Evolutionary conservation across 1,139 yeast species (phyloP).

Genomic region (Candida tetrigidarum): DNA sequence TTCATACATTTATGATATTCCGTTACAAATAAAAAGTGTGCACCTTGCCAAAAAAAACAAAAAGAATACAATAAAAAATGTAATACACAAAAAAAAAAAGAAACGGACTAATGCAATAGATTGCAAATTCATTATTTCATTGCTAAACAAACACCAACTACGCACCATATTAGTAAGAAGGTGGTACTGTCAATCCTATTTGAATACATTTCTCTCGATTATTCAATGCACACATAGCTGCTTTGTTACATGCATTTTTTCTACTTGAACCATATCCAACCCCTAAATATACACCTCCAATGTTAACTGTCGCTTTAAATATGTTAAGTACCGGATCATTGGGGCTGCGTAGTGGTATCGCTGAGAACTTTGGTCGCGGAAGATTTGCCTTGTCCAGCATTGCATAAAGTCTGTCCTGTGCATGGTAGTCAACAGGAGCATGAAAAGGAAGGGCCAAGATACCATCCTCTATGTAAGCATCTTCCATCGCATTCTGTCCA

Average conservation of each 20-base stretch:
- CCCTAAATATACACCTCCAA: constrained; percentile 35
- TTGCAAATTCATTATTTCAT: too few relatives aligned
- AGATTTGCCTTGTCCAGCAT: background rate
- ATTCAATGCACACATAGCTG: constrained; percentile 34
- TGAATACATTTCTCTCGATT: constrained; percentile 18
- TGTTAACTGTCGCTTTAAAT: constrained; percentile 19
- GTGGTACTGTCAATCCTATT: background rate
- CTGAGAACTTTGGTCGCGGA: background rate
- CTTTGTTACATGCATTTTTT: constrained; percentile 34
- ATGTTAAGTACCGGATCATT: background rate
- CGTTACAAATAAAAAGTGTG: background rate
- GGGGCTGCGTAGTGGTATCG: background rate
- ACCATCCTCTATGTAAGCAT: constrained; percentile 20
- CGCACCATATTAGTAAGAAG: background rate
- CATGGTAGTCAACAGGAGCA: background rate
- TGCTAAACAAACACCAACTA: too few relatives aligned
- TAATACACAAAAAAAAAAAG: too few relatives aligned
- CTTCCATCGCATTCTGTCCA: too few relatives aligned
- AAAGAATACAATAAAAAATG: background rate
- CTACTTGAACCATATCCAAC: constrained; percentile 35
- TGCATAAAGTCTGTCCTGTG: background rate
- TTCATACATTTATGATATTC: background rate
- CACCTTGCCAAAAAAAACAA: background rate
- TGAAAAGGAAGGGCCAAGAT: background rate
- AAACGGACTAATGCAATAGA: too few relatives aligned